phyloP scores from a whole-genome alignment of 1,284 basidiomycete species.

The Cutaneotrichosporon sp. region DNA sequence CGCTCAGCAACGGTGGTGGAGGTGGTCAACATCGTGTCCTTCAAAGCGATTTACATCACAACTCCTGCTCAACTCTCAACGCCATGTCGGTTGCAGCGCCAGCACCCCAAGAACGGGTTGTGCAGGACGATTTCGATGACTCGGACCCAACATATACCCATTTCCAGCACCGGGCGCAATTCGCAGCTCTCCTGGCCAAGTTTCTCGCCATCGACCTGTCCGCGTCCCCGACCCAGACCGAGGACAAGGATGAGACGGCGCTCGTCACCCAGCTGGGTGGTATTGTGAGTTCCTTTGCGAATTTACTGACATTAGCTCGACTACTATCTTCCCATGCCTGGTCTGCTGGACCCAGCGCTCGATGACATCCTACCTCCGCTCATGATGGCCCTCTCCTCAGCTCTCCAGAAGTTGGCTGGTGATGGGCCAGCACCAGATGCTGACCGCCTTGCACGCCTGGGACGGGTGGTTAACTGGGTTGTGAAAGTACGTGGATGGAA shows the following conservation, averaged over 20 bases:
- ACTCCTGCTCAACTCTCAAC: neutral
- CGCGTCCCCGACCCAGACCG: conserved; percentile 45
- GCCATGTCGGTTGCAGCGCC: neutral
- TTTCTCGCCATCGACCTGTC: conserved; percentile 56
- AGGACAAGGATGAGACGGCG: conserved; percentile 55
- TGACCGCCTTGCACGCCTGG: conserved; percentile 55
- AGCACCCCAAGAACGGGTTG: neutral
- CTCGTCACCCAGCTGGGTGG: conserved; percentile 49
- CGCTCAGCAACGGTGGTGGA: no score
- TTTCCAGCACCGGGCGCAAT: conserved; percentile 53
- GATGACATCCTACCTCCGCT: conserved; percentile 74
- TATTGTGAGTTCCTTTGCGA: conserved; percentile 33
- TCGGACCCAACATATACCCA: conserved; percentile 46
- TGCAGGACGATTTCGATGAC: conserved; percentile 24
- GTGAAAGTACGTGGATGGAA: conserved; percentile 90
- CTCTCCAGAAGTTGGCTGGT: conserved; percentile 50
- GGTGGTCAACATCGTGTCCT: neutral
- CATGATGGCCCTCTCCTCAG: conserved; percentile 60
- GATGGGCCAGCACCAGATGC: conserved; percentile 27
- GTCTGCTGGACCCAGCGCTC: conserved; percentile 93
- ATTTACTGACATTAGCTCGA: conserved; percentile 58
- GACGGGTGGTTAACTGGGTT: conserved; percentile 71
- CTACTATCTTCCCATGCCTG: conserved; percentile 88
- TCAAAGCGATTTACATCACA: neutral
- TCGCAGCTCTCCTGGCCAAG: conserved; percentile 54